Conservation (phyloP, 208 protist genomes). For the Kentomonas sorsogonicus region DNA sequence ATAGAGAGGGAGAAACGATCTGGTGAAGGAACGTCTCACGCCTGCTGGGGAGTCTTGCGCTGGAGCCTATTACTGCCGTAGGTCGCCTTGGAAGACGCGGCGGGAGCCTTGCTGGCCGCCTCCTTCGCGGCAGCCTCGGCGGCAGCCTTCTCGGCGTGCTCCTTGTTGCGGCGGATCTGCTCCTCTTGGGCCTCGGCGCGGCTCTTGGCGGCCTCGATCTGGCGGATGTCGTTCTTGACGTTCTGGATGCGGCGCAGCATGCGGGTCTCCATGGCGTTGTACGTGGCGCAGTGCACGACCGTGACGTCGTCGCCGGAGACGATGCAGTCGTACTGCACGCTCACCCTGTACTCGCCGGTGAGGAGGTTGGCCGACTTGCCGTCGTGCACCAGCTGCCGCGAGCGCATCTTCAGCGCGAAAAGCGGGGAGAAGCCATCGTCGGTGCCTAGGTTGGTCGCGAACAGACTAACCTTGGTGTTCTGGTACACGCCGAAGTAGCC, state of each 20-base stretch:
- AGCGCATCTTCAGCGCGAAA: slow-evolving; percentile 82
- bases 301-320: slow-evolving; percentile 78
- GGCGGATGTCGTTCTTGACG: slow-evolving; percentile 45
- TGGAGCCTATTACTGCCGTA: too few relatives aligned
- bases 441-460: slow-evolving; percentile 77
- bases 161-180: not conserved
- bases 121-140: too few relatives aligned
- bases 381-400: slow-evolving; percentile 84
- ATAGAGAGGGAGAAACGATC: too few relatives aligned
- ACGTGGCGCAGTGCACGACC: slow-evolving; percentile 71
- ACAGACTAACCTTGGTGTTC: slow-evolving; percentile 76
- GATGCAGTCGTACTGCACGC: slow-evolving; percentile 77
- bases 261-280: slow-evolving; percentile 67
- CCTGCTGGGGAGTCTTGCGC: too few relatives aligned
- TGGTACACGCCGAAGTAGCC: slow-evolving; percentile 89
- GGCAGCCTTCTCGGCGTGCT: too few relatives aligned
- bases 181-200: slow-evolving; percentile 17
- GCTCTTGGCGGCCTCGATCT: slow-evolving; percentile 35
- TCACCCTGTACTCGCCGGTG: slow-evolving; percentile 62
- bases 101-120: too few relatives aligned
- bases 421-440: slow-evolving; percentile 75
- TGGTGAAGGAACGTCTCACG: too few relatives aligned
- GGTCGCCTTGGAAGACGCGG: too few relatives aligned
- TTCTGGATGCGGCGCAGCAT: slow-evolving; percentile 67
- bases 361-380: slow-evolving; percentile 68